Evolutionary conservation across 331 rosid genomes (phyloP).

Genomic region (Quercus lobata): DNA sequence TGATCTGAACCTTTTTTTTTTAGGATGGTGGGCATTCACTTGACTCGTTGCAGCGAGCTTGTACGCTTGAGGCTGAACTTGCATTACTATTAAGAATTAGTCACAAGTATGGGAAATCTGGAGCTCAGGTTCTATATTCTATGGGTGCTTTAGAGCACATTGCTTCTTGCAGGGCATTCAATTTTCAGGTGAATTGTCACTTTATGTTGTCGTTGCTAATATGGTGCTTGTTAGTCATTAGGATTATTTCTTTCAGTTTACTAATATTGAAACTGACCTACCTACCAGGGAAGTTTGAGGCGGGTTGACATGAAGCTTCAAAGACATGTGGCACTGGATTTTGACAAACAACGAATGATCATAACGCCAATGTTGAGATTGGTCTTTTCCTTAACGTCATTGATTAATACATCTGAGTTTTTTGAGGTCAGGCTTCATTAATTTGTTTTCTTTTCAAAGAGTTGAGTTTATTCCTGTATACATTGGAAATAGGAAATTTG

Average conservation of each 20-base stretch:
- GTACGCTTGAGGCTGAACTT: conserved; percentile 85
- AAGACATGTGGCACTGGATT: conserved; percentile 60
- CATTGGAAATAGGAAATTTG: neutral
- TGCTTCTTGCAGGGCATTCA: conserved; percentile 69
- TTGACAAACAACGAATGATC: conserved; percentile 69
- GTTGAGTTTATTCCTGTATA: neutral
- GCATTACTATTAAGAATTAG: conserved; percentile 76
- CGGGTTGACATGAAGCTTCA: conserved; percentile 52
- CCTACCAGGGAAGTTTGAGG: conserved; percentile 74
- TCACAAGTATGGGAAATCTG: conserved; percentile 88
- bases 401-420: conserved; percentile 78
- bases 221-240: neutral
- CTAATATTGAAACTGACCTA: conserved; percentile 14
- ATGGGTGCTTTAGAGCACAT: conserved; percentile 83
- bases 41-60: conserved; percentile 79
- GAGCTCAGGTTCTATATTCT: conserved; percentile 84
- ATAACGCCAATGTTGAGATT: conserved; percentile 73
- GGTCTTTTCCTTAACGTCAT: conserved; percentile 73
- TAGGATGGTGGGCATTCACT: conserved; percentile 81
- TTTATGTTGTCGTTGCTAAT: neutral
- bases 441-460: neutral
- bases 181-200: conserved; percentile 46
- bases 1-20: conserved; percentile 12
- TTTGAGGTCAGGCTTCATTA: conserved; percentile 64
- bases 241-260: conserved; percentile 2